A percentile compares a stretch with the other conserved stretches of the same genome.
phyloP scores from a whole-genome alignment of 2,329 filamentous ascomycete species.

The Beauveria scarabaeidicola region DNA sequence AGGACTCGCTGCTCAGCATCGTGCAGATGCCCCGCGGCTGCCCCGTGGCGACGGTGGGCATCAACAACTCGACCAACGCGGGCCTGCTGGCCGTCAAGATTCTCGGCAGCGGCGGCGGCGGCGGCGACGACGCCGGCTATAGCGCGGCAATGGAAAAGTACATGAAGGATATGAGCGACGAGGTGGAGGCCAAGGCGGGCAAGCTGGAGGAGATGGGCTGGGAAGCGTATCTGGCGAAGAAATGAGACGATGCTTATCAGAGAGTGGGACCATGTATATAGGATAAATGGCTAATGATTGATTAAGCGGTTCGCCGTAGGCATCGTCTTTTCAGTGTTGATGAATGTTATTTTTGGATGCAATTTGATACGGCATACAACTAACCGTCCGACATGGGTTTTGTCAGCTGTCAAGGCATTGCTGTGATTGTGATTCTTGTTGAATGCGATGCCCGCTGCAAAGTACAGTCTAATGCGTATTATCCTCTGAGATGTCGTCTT shows the following conservation, averaged over 20 bases:
- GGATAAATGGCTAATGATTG: neutral
- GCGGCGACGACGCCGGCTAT: slow-evolving; percentile 31
- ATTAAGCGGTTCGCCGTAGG: neutral
- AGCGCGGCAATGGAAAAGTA: slow-evolving; percentile 51
- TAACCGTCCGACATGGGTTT: neutral
- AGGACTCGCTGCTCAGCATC: slow-evolving; percentile 64
- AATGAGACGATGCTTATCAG: neutral
- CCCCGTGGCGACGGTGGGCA: slow-evolving; percentile 67
- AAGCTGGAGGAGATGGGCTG: slow-evolving; percentile 48
- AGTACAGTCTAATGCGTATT: neutral
- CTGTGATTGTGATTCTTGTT: neutral
- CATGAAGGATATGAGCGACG: slow-evolving; percentile 51
- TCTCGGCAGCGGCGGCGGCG: slow-evolving; percentile 45
- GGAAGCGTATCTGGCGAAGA: slow-evolving; percentile 41
- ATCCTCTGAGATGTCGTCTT: neutral
- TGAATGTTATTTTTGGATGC: neutral
- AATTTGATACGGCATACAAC: neutral
- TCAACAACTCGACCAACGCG: slow-evolving; percentile 74
- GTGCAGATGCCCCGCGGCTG: slow-evolving; percentile 70
- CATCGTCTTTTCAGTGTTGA: neutral
- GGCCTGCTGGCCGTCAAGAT: slow-evolving; percentile 63
- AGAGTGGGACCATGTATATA: neutral
- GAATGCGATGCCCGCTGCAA: no score
- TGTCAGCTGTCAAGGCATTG: neutral
- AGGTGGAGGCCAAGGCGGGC: slow-evolving; percentile 55